Base-by-base conservation (phyloP, 129 eudicot genomes). In the Cynara cardunculus region DNA sequence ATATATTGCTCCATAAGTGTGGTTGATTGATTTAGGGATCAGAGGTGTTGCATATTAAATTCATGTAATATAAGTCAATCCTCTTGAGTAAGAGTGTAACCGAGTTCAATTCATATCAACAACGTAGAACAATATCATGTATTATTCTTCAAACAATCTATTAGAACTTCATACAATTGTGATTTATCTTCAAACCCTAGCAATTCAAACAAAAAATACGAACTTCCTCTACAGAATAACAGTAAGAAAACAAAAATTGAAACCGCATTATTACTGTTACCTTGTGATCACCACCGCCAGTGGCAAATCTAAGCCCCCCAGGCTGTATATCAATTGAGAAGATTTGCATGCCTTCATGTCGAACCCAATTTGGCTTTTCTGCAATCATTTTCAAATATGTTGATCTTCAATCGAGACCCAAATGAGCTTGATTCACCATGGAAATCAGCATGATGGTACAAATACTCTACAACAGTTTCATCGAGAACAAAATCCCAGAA, bases 281-380 rank as follows among this genome's bases (percentile, higher is more conserved):
- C 99, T 96, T 96, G 65, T 92, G 95, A 91, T 96, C 99, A 66
- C 99, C 99, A 79, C 99, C 99, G 49, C 99, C 98, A 76, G 99
- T 96, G 66, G 99, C 97, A 84, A 96, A 91, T 91, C 99, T 83
- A 62, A 89, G 95, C 32, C 98, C 98, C 35, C 99, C 99, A 81
- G 99, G 99, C 76, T 96, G 98, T 69, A 93, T 90, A 87, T 96
- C 99, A 87, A 96, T 86, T n/a, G 99, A 89, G 90, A 93, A 96
- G 84, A 96, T 93, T 90, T 96, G 99, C 89, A 92, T 84, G 49
- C 97, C 96, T 61, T 92, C 99, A 91, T 96, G 99, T 83, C 83
- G 87, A 86, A 96, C 79, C 99, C 99, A 96, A 83, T 49, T 86
- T 34, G 98, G 98, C 34, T 93, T 96, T 81, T 96, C 99, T 24